Conservation (phyloP, 176 grass and related monocot species). For the Cymbopogon citratus region DNA sequence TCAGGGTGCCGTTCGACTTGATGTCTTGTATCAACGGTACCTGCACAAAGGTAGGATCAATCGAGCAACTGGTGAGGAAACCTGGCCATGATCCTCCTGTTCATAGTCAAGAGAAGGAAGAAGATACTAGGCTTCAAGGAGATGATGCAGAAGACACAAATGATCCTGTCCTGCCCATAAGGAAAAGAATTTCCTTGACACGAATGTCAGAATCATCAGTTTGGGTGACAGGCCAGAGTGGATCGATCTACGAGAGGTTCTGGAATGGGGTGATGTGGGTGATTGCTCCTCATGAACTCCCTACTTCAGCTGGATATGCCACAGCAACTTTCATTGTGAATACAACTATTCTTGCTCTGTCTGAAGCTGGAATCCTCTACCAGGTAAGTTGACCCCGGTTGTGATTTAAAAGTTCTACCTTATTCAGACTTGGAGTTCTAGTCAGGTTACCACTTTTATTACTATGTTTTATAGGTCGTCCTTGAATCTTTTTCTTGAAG, state of each 20-base stretch:
- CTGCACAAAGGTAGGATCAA: slow-evolving; percentile 85
- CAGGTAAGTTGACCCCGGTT: slow-evolving; percentile 57
- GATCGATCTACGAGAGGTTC: slow-evolving; percentile 91
- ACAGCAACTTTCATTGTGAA: slow-evolving; percentile 77
- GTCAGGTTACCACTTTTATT: neutral
- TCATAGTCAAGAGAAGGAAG: slow-evolving; percentile 17
- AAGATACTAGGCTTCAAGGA: neutral
- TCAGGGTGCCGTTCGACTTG: slow-evolving; percentile 75
- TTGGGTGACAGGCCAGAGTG: slow-evolving; percentile 95
- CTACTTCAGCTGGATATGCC: slow-evolving; percentile 52
- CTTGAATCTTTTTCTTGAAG: slow-evolving; percentile 9
- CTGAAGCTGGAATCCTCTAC: slow-evolving; percentile 74
- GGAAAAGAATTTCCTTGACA: slow-evolving; percentile 74
- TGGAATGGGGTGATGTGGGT: slow-evolving; percentile 96
- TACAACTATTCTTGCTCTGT: slow-evolving; percentile 95
- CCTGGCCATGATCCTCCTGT: slow-evolving; percentile 15
- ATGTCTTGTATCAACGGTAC: slow-evolving; percentile 82
- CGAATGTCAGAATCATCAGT: slow-evolving; percentile 96
- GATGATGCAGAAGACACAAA: slow-evolving; percentile 16
- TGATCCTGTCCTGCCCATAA: slow-evolving; percentile 48
- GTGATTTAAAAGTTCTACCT: slow-evolving; percentile 16
- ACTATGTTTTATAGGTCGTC: neutral
- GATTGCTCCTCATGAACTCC: slow-evolving; percentile 92
- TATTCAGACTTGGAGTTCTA: slow-evolving; percentile 17
- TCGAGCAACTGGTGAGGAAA: slow-evolving; percentile 31